Conservation (phyloP, 306 rosid species). For the Cotoneaster glaucophyllus region DNA sequence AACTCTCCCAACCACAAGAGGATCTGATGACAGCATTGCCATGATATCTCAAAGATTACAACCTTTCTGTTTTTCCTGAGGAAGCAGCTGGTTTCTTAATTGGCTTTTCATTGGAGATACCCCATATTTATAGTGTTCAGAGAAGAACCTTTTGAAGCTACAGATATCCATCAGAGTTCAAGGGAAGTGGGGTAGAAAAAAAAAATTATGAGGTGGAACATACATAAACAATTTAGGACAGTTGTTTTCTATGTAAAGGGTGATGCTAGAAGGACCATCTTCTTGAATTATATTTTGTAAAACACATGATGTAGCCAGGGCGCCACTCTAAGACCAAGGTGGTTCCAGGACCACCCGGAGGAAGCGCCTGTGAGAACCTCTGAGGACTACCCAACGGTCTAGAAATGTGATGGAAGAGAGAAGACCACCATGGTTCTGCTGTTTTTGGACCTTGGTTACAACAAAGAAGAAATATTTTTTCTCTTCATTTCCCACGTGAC, state of each 20-base stretch:
- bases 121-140: slow-evolving; percentile 41
- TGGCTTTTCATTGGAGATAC: slow-evolving; percentile 12
- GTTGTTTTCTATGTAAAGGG: background rate
- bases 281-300: too few relatives aligned
- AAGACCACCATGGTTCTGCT: too few relatives aligned
- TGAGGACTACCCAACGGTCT: too few relatives aligned
- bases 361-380: too few relatives aligned
- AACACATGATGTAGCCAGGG: too few relatives aligned
- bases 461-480: too few relatives aligned
- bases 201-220: slow-evolving; percentile 16
- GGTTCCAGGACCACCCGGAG: too few relatives aligned
- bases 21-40: slow-evolving; percentile 43
- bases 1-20: slow-evolving; percentile 71
- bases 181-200: background rate
- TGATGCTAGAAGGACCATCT: too few relatives aligned
- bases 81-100: slow-evolving; percentile 9
- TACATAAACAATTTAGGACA: background rate
- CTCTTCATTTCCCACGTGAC: too few relatives aligned
- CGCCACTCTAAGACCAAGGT: too few relatives aligned
- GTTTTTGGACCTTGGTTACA: too few relatives aligned
- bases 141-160: background rate
- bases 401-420: too few relatives aligned
- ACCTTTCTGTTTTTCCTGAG: background rate
- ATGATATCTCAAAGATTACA: background rate
- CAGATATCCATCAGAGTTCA: slow-evolving; percentile 6